These are phyloP conservation scores for Flaveria floridana DNA, from an alignment of 140 eudicot species.

Conservation along the genomic window DNA sequence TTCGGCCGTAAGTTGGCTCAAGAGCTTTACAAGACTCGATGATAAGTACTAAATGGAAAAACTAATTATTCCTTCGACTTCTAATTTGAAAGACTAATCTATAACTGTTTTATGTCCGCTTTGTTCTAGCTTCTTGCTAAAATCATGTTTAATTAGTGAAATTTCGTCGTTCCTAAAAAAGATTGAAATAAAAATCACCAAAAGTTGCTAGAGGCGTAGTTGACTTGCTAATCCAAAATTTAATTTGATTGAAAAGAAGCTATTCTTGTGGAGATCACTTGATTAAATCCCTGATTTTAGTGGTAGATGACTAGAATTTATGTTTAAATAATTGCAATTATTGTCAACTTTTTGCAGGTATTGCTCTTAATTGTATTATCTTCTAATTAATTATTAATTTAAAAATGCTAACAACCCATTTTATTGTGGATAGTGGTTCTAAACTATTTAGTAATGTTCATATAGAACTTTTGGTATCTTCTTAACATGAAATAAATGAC, in stretches of 20 bases:
- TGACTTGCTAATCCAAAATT: slow-evolving; percentile 28
- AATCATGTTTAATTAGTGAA: too few species aligned
- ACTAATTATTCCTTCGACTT: too few species aligned
- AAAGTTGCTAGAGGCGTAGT: slow-evolving; percentile 27
- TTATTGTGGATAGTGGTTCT: slow-evolving; percentile 7
- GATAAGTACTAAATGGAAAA: too few species aligned
- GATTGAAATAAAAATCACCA: neutral
- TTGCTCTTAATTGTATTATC: slow-evolving; percentile 27
- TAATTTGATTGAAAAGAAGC: slow-evolving; percentile 25
- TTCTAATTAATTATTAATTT: neutral
- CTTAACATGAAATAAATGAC: neutral
- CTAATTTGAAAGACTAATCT: too few species aligned
- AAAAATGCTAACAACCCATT: slow-evolving; percentile 6
- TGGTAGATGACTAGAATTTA: slow-evolving; percentile 45
- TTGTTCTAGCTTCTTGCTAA: too few species aligned
- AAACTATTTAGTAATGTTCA: neutral
- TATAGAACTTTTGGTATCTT: neutral
- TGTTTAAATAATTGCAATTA: slow-evolving; percentile 31
- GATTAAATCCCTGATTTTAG: slow-evolving; percentile 37
- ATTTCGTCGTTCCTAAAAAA: neutral
- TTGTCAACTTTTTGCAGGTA: slow-evolving; percentile 42
- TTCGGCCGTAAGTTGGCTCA: too few species aligned
- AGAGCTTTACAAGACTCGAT: too few species aligned
- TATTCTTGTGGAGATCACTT: slow-evolving; percentile 30
- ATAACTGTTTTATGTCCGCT: too few species aligned